Evolutionary conservation across 495 filamentous ascomycete species (phyloP).

Genomic region (Barbatosphaeria neglecta): DNA sequence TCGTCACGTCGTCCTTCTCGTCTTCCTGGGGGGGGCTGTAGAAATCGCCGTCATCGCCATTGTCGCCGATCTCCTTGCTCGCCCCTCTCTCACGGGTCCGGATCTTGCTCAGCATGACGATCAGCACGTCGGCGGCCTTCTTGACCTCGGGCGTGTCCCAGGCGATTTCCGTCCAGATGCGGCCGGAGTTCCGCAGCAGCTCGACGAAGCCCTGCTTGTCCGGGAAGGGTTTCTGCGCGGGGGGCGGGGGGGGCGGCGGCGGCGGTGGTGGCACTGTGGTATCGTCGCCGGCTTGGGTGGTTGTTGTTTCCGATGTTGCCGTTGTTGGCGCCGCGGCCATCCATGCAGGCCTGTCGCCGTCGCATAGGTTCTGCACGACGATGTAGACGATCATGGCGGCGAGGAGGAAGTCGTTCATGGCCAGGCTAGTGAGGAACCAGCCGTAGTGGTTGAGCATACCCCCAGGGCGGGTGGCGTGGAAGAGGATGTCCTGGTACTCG

Average conservation of each 20-base stretch:
- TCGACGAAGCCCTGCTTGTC: conserved; percentile 15
- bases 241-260: too few species aligned
- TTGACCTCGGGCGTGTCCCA: conserved; percentile 6
- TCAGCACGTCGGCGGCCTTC: conserved; percentile 12
- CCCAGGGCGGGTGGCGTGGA: conserved; percentile 25
- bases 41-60: not conserved
- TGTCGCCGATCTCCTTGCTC: too few species aligned
- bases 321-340: conserved; percentile 5
- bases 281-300: too few species aligned
- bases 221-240: conserved; percentile 7
- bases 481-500: conserved; percentile 23
- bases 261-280: too few species aligned
- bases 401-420: conserved; percentile 36
- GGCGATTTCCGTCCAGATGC: conserved; percentile 15
- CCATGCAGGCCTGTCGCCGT: conserved; percentile 11
- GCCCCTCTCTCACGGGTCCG: not conserved
- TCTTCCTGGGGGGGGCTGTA: too few species aligned
- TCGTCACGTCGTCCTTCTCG: too few species aligned
- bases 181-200: conserved; percentile 15
- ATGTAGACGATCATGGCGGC: conserved; percentile 36
- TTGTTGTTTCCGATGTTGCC: too few species aligned
- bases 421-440: conserved; percentile 31
- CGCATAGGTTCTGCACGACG: conserved; percentile 22
- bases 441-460: conserved; percentile 22
- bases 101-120: conserved; percentile 11